Percentiles rank a stretch among this genome's conserved stretches.
These are phyloP conservation scores for Macrophomina tecta DNA, from an alignment of 2,329 filamentous ascomycete species.

Conservation along the genomic window DNA sequence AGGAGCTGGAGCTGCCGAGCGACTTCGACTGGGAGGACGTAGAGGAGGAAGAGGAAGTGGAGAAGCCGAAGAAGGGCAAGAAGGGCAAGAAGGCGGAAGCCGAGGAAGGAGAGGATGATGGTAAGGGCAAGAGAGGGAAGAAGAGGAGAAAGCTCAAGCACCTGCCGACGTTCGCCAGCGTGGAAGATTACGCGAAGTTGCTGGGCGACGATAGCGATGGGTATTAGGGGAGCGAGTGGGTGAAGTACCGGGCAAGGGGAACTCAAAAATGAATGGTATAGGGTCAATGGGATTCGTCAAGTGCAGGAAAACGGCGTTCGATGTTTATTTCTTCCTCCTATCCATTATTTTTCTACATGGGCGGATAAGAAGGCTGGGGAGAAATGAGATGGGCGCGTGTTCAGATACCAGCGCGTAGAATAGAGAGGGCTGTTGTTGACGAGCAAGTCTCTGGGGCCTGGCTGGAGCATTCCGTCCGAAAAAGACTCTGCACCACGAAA, in stretches of 20 bases:
- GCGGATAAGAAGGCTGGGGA: neutral
- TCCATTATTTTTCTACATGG: neutral
- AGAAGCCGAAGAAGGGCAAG: constrained; percentile 46
- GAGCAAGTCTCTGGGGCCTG: too few relatives aligned
- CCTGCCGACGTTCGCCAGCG: constrained; percentile 90
- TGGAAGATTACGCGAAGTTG: constrained; percentile 90
- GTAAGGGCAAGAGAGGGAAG: constrained; percentile 52
- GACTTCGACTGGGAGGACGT: constrained; percentile 55
- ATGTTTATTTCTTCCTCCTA: neutral
- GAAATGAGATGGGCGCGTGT: neutral
- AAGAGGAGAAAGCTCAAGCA: constrained; percentile 86
- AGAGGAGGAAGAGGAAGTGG: constrained; percentile 50
- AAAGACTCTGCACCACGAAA: too few relatives aligned
- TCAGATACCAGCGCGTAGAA: constrained; percentile 5
- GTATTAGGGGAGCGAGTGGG: constrained; percentile 6
- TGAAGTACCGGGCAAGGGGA: neutral
- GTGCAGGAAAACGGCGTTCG: neutral
- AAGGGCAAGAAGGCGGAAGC: constrained; percentile 38
- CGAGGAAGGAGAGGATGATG: constrained; percentile 35
- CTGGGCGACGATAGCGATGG: constrained; percentile 69
- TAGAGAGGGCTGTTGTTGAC: neutral
- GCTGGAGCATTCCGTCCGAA: too few relatives aligned
- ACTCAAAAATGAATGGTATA: neutral
- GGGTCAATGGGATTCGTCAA: neutral
- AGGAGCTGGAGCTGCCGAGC: constrained; percentile 60